phyloP scores from a whole-genome alignment of 768 basidiomycete species.

The Aureoboletus auriporus region DNA sequence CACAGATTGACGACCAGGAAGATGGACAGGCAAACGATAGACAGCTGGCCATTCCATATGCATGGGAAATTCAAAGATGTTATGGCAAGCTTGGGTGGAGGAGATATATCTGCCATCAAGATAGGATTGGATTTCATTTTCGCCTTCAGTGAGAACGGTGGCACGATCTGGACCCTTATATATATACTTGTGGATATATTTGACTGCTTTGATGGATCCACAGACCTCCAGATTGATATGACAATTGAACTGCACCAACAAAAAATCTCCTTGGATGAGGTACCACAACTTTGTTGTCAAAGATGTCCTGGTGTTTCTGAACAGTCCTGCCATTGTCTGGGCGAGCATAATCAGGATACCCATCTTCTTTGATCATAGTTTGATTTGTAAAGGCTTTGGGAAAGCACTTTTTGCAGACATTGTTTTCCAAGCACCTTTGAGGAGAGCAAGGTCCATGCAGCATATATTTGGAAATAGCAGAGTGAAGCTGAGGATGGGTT shows the following conservation, averaged over 20 bases:
- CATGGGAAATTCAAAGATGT: too few relatives aligned
- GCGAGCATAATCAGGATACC: conserved; percentile 37
- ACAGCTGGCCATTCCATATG: too few relatives aligned
- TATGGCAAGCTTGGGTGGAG: too few relatives aligned
- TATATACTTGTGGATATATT: too few relatives aligned
- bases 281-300: conserved; percentile 17
- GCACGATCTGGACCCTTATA: too few relatives aligned
- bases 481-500: not conserved
- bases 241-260: conserved; percentile 36
- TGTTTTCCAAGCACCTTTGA: conserved; percentile 1
- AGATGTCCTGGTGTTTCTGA: conserved; percentile 11
- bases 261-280: conserved; percentile 36
- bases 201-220: conserved; percentile 35
- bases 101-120: too few relatives aligned
- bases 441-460: conserved; percentile 10
- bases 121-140: too few relatives aligned
- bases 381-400: conserved; percentile 39
- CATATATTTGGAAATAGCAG: conserved; percentile 27
- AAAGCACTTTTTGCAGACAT: conserved; percentile 40
- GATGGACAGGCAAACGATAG: too few relatives aligned
- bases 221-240: conserved; percentile 50
- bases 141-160: too few relatives aligned
- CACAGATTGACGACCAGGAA: too few relatives aligned
- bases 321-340: conserved; percentile 32
- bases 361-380: conserved; percentile 17